Percentiles rank a stretch among this genome's conserved stretches.
These are phyloP conservation scores for Albugo candida DNA, from an alignment of 352 stramenopile genomes.

Conservation along the genomic window DNA sequence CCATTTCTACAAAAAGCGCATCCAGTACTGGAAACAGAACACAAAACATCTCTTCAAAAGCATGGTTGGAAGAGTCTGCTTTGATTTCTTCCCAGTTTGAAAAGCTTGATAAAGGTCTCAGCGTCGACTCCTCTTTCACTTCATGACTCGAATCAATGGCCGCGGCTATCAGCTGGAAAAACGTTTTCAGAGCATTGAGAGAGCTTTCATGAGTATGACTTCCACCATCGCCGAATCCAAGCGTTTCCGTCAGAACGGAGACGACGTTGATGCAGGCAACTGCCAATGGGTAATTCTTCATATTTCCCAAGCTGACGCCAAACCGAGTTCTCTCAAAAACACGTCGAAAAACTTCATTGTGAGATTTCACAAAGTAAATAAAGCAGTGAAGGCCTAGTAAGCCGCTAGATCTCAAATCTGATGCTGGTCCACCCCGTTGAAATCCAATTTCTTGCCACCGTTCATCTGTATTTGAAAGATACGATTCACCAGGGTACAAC, in stretches of 20 bases:
- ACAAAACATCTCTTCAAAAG: conserved; percentile 76
- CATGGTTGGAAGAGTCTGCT: conserved; percentile 45
- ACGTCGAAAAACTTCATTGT: conserved; percentile 35
- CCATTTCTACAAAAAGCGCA: conserved; percentile 74
- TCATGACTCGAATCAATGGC: conserved; percentile 6
- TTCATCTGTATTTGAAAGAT: conserved; percentile 47
- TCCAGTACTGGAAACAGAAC: conserved; percentile 63
- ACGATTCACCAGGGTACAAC: conserved; percentile 35
- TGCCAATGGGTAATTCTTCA: conserved; percentile 78
- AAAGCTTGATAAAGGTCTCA: conserved; percentile 18
- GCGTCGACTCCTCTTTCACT: background rate
- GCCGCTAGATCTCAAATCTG: conserved; percentile 60
- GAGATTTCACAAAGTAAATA: conserved; percentile 62
- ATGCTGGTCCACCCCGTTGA: conserved; percentile 57
- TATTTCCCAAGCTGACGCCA: conserved; percentile 69
- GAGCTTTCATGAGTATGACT: conserved; percentile 55
- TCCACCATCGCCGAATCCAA: conserved; percentile 59
- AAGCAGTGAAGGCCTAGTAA: conserved; percentile 71
- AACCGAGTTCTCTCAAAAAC: conserved; percentile 58
- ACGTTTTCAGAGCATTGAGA: conserved; percentile 52
- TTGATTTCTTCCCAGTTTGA: conserved; percentile 57
- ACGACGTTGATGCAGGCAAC: conserved; percentile 77
- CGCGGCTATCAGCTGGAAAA: conserved; percentile 35
- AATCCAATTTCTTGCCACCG: conserved; percentile 73
- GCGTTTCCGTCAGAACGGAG: conserved; percentile 41